phyloP scores from a whole-genome alignment of 441 rosid genomes.

The Populus hybrid region DNA sequence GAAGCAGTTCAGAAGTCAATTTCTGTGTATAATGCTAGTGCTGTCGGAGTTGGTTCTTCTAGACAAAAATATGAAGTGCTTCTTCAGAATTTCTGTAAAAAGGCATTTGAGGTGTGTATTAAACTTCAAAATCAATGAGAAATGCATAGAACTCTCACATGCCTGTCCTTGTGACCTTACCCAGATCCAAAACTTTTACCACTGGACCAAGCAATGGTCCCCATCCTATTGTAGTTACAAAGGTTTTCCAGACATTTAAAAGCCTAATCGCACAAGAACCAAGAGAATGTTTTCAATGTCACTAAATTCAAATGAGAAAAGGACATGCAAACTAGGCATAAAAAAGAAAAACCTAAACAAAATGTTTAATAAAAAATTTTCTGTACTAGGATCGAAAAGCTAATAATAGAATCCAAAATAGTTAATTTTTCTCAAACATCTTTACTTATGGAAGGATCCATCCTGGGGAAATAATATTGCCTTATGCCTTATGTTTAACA shows the following conservation, averaged over 20 bases:
- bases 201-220: neutral
- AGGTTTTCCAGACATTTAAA: neutral
- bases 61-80: conserved; percentile 85
- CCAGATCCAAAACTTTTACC: neutral
- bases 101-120: conserved; percentile 68
- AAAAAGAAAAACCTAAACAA: neutral
- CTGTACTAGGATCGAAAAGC: neutral
- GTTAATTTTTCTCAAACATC: neutral
- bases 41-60: conserved; percentile 81
- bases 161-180: neutral
- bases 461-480: neutral
- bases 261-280: neutral
- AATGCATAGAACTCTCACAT: conserved; percentile 6
- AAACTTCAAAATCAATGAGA: neutral
- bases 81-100: conserved; percentile 76
- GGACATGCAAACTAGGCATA: neutral
- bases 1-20: conserved; percentile 76
- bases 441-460: neutral
- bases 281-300: neutral
- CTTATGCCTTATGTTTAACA: neutral
- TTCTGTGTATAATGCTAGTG: conserved; percentile 61
- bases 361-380: neutral
- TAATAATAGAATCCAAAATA: neutral
- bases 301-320: neutral
- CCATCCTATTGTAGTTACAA: neutral